These are phyloP conservation scores for Fusarium beomiforme DNA, from an alignment of 2,329 filamentous ascomycete genomes.

Conservation along the genomic window DNA sequence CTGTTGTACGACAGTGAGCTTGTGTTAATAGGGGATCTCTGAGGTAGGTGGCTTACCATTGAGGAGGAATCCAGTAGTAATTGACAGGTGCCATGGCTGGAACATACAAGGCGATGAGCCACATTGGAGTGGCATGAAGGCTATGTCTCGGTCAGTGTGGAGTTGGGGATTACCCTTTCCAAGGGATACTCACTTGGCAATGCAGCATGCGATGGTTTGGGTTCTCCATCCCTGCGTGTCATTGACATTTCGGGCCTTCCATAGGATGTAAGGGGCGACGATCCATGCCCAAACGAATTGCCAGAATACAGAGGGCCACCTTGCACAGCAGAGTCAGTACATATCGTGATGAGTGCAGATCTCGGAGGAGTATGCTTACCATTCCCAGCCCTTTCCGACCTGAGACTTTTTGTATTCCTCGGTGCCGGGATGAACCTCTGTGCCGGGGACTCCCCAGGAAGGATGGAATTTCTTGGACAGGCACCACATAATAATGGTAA, in stretches of 20 bases:
- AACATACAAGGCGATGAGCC: slow-evolving; percentile 68
- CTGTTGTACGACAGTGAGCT: slow-evolving; percentile 45
- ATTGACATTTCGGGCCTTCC: slow-evolving; percentile 67
- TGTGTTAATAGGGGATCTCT: neutral
- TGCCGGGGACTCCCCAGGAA: slow-evolving; percentile 68
- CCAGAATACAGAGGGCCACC: slow-evolving; percentile 72
- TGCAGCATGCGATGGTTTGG: slow-evolving; percentile 66
- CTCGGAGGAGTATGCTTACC: slow-evolving; percentile 53
- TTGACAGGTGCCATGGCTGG: slow-evolving; percentile 63
- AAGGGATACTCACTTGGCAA: slow-evolving; percentile 53
- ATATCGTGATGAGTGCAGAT: neutral
- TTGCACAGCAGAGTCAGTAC: slow-evolving; percentile 30
- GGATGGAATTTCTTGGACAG: slow-evolving; percentile 73
- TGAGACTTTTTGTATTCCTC: slow-evolving; percentile 59
- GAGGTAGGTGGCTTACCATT: slow-evolving; percentile 61
- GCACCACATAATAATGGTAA: slow-evolving; percentile 69
- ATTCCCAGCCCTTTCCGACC: slow-evolving; percentile 70
- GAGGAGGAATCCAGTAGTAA: slow-evolving; percentile 65
- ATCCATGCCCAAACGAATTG: slow-evolving; percentile 72
- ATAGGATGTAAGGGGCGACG: slow-evolving; percentile 69
- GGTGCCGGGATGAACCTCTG: slow-evolving; percentile 65
- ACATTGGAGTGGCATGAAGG: slow-evolving; percentile 73
- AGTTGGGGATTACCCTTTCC: neutral
- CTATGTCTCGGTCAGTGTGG: slow-evolving; percentile 47
- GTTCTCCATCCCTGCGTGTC: slow-evolving; percentile 74